phyloP scores from a whole-genome alignment of 257 asterid genomes.

The Gentiana straminea region DNA sequence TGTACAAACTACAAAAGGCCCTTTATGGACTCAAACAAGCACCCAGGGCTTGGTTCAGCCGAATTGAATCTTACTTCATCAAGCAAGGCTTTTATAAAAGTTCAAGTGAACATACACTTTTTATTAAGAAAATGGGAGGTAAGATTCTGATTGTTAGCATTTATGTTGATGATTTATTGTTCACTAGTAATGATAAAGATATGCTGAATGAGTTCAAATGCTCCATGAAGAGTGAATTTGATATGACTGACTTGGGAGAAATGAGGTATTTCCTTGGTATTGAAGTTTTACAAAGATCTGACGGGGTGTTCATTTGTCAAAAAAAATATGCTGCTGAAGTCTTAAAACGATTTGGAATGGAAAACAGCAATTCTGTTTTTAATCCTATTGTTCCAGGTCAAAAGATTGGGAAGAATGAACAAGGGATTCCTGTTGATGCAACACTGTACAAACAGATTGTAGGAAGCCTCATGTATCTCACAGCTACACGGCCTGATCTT shows the following conservation, averaged over 20 bases:
- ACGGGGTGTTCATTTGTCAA: neutral
- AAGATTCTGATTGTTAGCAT: neutral
- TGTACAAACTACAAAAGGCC: neutral
- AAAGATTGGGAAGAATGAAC: neutral
- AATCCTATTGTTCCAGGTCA: neutral
- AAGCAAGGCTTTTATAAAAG: no score
- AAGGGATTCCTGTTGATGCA: neutral
- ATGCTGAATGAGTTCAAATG: no score
- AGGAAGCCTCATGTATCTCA: neutral
- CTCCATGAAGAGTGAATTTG: neutral
- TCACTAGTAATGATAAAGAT: no score
- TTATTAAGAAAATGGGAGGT: no score
- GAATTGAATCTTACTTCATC: no score
- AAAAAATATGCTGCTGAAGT: neutral
- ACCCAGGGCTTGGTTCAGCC: no score
- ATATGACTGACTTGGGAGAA: neutral
- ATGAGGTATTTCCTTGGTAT: neutral
- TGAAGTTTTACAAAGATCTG: neutral
- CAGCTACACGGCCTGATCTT: neutral
- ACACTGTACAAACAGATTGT: slow-evolving; percentile 1
- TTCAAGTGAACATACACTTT: no score
- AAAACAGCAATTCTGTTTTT: no score
- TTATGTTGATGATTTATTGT: neutral
- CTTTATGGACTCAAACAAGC: no score
- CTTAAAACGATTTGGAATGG: no score